Evolutionary conservation across 306 rosid genomes (phyloP).

Genomic region (Dalbergia cultrata): DNA sequence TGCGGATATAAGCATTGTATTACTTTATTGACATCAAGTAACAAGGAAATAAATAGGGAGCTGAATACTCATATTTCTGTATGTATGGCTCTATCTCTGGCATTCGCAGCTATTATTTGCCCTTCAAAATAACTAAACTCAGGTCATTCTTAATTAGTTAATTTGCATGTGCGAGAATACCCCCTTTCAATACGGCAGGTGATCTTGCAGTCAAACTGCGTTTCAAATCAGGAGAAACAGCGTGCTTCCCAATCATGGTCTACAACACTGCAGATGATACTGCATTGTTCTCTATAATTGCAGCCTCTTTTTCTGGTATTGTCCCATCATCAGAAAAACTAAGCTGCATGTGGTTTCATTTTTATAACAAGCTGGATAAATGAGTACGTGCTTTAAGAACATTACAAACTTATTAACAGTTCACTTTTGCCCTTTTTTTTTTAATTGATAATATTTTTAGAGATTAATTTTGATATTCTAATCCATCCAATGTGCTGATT

Average conservation of each 20-base stretch:
- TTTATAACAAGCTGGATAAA: too few relatives aligned
- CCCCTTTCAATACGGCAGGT: constrained; percentile 45
- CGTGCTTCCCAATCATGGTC: constrained; percentile 79
- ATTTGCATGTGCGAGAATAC: neutral
- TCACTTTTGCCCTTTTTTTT: too few relatives aligned
- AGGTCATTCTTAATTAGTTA: neutral
- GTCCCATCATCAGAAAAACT: constrained; percentile 66
- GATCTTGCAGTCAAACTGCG: constrained; percentile 67
- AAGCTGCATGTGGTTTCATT: constrained; percentile 51
- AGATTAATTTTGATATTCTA: too few relatives aligned
- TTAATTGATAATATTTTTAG: too few relatives aligned
- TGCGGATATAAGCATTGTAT: too few relatives aligned
- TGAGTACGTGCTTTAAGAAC: too few relatives aligned
- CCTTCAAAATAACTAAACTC: neutral
- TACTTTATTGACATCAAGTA: too few relatives aligned
- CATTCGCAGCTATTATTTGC: neutral
- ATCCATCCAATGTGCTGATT: too few relatives aligned
- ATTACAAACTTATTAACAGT: too few relatives aligned
- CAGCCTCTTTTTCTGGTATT: constrained; percentile 53
- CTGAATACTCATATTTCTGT: too few relatives aligned
- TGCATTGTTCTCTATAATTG: constrained; percentile 64
- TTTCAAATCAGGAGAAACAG: constrained; percentile 88
- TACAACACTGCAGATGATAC: constrained; percentile 66
- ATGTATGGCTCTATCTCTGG: neutral
- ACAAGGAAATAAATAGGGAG: too few relatives aligned